phyloP scores from a whole-genome alignment of 192 early-diverging fungal species.

The Coemansia sp. region DNA sequence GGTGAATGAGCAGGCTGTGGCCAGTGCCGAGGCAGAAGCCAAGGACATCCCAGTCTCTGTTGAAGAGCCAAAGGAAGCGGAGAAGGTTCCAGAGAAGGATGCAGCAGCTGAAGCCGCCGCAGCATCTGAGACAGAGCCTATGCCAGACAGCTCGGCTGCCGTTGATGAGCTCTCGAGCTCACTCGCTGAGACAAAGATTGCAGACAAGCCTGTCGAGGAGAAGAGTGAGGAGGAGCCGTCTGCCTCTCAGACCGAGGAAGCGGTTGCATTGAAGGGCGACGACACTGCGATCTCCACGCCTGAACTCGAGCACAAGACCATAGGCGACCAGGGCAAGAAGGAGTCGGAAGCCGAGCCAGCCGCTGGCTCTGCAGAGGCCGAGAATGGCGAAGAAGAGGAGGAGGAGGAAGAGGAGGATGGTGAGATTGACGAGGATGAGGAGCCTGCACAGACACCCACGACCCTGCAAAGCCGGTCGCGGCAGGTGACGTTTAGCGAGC shows the following conservation, averaged over 20 bases:
- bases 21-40: background rate
- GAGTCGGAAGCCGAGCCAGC: conserved; percentile 20
- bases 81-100: conserved; percentile 7
- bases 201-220: background rate
- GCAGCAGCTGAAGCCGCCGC: background rate
- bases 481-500: conserved; percentile 53
- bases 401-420: conserved; percentile 23
- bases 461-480: conserved; percentile 40
- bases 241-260: conserved; percentile 23
- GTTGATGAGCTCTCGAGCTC: conserved; percentile 26
- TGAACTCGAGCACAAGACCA: conserved; percentile 8
- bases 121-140: conserved; percentile 9
- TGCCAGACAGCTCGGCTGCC: conserved; percentile 4
- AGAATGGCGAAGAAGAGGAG: conserved; percentile 18
- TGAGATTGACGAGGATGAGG: conserved; percentile 17
- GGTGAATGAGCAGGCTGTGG: background rate
- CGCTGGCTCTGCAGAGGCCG: conserved; percentile 15
- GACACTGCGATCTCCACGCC: conserved; percentile 10
- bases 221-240: conserved; percentile 10
- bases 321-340: conserved; percentile 20
- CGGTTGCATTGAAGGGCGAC: conserved; percentile 28
- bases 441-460: conserved; percentile 11
- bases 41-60: conserved; percentile 10
- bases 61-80: conserved; percentile 13
- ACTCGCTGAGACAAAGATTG: conserved; percentile 23